Conservation (phyloP, 495 filamentous ascomycete species). For the Chaetomium cochliodes region DNA sequence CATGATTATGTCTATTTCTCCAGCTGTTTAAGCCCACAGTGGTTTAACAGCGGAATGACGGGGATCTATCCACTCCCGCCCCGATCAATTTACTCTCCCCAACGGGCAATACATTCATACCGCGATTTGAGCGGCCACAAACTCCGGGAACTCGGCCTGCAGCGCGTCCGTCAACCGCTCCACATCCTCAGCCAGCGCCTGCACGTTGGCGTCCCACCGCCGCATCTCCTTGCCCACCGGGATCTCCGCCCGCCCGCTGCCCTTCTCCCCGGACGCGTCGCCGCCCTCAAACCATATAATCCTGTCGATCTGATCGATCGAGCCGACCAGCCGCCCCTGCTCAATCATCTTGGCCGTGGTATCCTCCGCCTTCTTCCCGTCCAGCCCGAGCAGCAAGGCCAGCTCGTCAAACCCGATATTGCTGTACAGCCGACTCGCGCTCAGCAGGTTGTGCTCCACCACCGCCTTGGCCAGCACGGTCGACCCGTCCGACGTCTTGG, state of each 20-base stretch:
- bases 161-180: constrained; percentile 78
- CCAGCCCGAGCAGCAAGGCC: constrained; percentile 71
- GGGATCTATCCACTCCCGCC: neutral
- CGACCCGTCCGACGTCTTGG: constrained; percentile 79
- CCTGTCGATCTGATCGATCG: constrained; percentile 91
- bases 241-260: constrained; percentile 56
- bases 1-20: constrained; percentile 20
- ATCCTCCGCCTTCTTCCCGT: constrained; percentile 79
- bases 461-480: constrained; percentile 95
- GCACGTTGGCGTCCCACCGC: constrained; percentile 86
- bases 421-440: constrained; percentile 77
- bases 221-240: constrained; percentile 66
- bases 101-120: constrained; percentile 11
- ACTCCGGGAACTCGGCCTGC: constrained; percentile 65
- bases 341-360: constrained; percentile 95
- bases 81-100: too few relatives aligned
- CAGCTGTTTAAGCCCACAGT: constrained; percentile 4
- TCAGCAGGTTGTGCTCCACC: constrained; percentile 91
- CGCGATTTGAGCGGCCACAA: constrained; percentile 32
- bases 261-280: constrained; percentile 64
- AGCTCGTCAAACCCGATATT: constrained; percentile 83
- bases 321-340: constrained; percentile 78
- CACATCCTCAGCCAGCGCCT: constrained; percentile 80
- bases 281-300: constrained; percentile 79
- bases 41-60: neutral